Evolutionary conservation across 441 rosid genomes (phyloP), one percentile per base, ranked within the genome.

Genomic region (Pelargonium myrrhifolium): DNA sequence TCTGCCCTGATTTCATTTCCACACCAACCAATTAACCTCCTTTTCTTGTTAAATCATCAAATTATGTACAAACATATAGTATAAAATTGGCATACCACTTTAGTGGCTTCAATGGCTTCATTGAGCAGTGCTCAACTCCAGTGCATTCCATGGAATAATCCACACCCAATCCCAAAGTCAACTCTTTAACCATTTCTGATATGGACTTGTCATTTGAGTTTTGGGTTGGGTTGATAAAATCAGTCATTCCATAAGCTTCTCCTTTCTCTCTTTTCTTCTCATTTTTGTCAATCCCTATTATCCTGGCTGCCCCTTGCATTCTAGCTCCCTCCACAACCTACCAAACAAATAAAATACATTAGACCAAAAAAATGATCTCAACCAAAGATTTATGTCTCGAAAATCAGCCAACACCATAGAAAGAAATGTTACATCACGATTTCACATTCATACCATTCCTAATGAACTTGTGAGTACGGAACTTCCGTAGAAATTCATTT

Each of bases 231-330:
- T 82, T 82, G 37, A 84, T 66, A 65, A 86, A 86, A 64, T 81
- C 67, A 0, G 86, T 86, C 81, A 84, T 78, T 56, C 88, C 90
- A 62, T 80, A 78, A 3, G 67, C 74, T 63, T 61, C 31, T 31
- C 85, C 85, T 65, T 80, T 84, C 0, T 43, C 78, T 10, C 71
- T 71, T 31, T 78, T 84, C 40, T 6, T 65, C 3, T 35, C 71
- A 15, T 86, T 86, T 58, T 72, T 82, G 59, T 84, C 86, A 15
- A 86, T 65, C 0, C 86, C 88, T 1, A 86, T 84, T 71, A 84
- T 68, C 65, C 37, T 78, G 9, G 12, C 63, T 12, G 86, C 88
- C 35, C 88, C 85, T 64, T 24, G 76, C 58, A 42, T 66, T 71
- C 64, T 66, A 0, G 86, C 84, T 58, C 84, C 88, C 8, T 75